Conservation (phyloP, 208 protist genomes). For the Leishmania braziliensis region DNA sequence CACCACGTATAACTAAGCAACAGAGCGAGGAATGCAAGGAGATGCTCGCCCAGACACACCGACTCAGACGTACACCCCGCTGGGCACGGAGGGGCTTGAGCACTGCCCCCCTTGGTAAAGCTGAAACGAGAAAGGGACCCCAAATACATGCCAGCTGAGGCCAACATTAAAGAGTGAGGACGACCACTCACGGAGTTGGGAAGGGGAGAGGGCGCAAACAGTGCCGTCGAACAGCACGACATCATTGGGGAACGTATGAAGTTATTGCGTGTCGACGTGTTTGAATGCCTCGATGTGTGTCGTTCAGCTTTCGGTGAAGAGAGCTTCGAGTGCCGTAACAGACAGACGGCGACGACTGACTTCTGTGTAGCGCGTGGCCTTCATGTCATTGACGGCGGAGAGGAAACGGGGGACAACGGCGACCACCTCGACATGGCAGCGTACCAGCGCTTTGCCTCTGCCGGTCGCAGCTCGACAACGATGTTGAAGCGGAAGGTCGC, state of each 20-base stretch:
- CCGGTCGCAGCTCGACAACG: slow-evolving; percentile 73
- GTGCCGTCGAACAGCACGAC: neutral
- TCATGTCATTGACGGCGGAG: neutral
- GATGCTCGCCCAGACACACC: too few relatives aligned
- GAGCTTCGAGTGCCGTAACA: neutral
- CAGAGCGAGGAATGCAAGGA: too few relatives aligned
- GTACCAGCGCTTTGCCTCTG: slow-evolving; percentile 38
- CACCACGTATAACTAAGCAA: too few relatives aligned
- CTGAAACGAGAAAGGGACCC: neutral
- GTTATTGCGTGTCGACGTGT: neutral
- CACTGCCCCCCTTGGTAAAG: neutral
- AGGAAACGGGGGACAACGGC: neutral
- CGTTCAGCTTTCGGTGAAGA: neutral
- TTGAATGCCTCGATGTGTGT: neutral
- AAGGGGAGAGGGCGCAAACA: neutral
- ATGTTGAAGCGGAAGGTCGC: slow-evolving; percentile 50
- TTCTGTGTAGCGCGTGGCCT: neutral
- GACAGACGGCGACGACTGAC: neutral
- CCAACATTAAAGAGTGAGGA: neutral
- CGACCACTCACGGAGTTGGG: neutral
- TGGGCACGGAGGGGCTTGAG: too few relatives aligned
- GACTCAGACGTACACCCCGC: too few relatives aligned
- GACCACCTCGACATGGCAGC: neutral
- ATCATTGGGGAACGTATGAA: neutral
- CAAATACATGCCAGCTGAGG: neutral